Evolutionary conservation across 225 moss, liverwort and hornwort genomes (phyloP), one percentile per base, ranked within the genome.

Genomic region (Antitrichia curtipendula): DNA sequence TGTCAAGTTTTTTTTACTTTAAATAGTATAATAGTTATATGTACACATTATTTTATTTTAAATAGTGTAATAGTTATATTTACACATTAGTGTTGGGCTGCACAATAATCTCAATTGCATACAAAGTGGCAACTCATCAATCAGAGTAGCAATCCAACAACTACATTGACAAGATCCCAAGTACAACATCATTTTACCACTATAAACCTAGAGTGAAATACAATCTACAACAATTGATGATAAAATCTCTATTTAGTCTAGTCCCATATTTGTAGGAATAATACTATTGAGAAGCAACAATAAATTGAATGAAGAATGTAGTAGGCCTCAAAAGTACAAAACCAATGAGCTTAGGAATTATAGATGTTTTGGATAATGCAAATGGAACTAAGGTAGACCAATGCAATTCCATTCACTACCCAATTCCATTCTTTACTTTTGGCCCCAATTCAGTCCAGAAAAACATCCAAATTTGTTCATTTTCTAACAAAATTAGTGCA

Each of bases 261-360:
- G 40, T 1, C 21, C 23, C 3, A 68, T 68, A 0, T 25, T 69
- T 24, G 5, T 8, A 69, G 23, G 15, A 41, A 2, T 8, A 69
- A 41, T 0, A 14, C 5, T 25, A 41, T 70, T 41, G 8, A 15
- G 3, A 41, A 15, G 14, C 8, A 70, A 8, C 3, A 41, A 2
- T 15, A 41, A 25, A 25, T 25, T 15, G 3, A 41, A 41, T 22
- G 4, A 41, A 70, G 5, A 41, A 5, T 70, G 3, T 25, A 14
- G 8, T 3, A 40, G 2, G 15, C 25, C 12, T 70, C 5, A 41
- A 70, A 70, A 41, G 24, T 69, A 2, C 14, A 69, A 69, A 69
- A 12, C 4, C 13, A 21, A 40, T 23, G 4, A 23, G 8, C 0
- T n/a, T 0, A 12, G 10, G n/a, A n/a, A 21, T 3, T n/a, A 0